Evolutionary conservation across 805 yeast genomes (phyloP).

Genomic region (Nematodospora valgi): DNA sequence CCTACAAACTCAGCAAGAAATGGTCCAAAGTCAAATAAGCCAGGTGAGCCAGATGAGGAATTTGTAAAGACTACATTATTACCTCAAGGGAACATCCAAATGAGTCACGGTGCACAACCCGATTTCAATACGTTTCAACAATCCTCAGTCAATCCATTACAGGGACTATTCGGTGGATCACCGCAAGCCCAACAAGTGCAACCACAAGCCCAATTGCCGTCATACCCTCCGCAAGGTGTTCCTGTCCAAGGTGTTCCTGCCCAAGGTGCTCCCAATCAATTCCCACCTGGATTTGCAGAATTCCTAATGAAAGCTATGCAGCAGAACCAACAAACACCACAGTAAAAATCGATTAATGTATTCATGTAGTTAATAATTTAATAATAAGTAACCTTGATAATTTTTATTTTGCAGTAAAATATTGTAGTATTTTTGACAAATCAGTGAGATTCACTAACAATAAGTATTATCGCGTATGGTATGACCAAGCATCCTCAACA

Average conservation of each 20-base stretch:
- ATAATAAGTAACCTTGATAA: too few relatives aligned
- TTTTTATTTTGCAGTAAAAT: too few relatives aligned
- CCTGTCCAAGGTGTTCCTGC: slow-evolving; percentile 7
- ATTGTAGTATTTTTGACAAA: too few relatives aligned
- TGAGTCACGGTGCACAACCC: slow-evolving; percentile 36
- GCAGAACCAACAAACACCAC: slow-evolving; percentile 11
- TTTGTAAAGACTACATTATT: slow-evolving; percentile 33
- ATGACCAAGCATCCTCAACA: too few relatives aligned
- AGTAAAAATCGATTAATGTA: not conserved
- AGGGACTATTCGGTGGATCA: slow-evolving; percentile 38
- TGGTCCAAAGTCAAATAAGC: slow-evolving; percentile 72
- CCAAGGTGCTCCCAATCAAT: slow-evolving; percentile 9
- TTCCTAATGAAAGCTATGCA: slow-evolving; percentile 12
- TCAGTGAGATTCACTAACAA: too few relatives aligned
- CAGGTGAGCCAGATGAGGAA: slow-evolving; percentile 51
- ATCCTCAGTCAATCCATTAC: slow-evolving; percentile 43
- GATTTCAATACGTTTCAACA: slow-evolving; percentile 32
- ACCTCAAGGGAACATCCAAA: slow-evolving; percentile 17
- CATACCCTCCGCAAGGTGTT: slow-evolving; percentile 6
- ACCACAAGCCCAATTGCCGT: slow-evolving; percentile 5
- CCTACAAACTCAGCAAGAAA: slow-evolving; percentile 84
- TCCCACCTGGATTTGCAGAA: slow-evolving; percentile 12
- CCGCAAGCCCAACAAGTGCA: slow-evolving; percentile 16
- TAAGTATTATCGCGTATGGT: too few relatives aligned
- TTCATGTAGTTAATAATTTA: too few relatives aligned